Conservation (phyloP, 192 early-diverging fungal species). For the Entophlyctis helioformis region DNA sequence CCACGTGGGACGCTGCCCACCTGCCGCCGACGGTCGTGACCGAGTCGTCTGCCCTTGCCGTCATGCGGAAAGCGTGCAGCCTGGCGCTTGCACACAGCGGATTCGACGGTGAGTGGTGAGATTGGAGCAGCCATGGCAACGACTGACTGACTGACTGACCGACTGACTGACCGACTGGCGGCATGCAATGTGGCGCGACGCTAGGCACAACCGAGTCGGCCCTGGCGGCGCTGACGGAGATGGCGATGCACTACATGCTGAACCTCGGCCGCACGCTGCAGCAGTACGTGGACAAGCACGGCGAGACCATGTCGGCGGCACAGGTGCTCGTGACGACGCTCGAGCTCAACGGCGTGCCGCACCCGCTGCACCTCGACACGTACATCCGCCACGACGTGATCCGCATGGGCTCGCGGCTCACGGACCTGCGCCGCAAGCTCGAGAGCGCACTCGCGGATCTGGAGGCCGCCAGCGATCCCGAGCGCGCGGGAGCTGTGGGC, state of each 20-base stretch:
- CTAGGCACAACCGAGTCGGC: conserved; percentile 41
- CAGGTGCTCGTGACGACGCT: conserved; percentile 74
- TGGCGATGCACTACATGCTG: conserved; percentile 64
- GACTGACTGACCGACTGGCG: background rate
- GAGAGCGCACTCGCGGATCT: conserved; percentile 62
- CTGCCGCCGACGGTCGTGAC: conserved; percentile 44
- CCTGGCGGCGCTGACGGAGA: conserved; percentile 61
- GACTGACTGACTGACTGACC: background rate
- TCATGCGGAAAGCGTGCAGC: conserved; percentile 47
- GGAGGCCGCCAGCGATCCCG: conserved; percentile 1
- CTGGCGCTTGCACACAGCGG: conserved; percentile 76
- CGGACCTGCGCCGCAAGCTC: conserved; percentile 66
- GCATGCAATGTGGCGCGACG: background rate
- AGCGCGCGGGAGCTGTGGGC: conserved; percentile 17
- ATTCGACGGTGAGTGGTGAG: conserved; percentile 56
- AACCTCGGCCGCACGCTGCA: conserved; percentile 77
- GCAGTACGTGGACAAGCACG: conserved; percentile 64
- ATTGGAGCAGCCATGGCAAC: background rate
- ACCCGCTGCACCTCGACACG: conserved; percentile 53
- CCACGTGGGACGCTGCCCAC: background rate
- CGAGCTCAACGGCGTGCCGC: conserved; percentile 68
- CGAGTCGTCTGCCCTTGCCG: conserved; percentile 34
- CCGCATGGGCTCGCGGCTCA: conserved; percentile 55
- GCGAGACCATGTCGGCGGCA: conserved; percentile 60
- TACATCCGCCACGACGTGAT: conserved; percentile 75